Evolutionary conservation across 306 rosid genomes (phyloP), one percentile per base, ranked within the genome.

Genomic region (Rosa multiflora): DNA sequence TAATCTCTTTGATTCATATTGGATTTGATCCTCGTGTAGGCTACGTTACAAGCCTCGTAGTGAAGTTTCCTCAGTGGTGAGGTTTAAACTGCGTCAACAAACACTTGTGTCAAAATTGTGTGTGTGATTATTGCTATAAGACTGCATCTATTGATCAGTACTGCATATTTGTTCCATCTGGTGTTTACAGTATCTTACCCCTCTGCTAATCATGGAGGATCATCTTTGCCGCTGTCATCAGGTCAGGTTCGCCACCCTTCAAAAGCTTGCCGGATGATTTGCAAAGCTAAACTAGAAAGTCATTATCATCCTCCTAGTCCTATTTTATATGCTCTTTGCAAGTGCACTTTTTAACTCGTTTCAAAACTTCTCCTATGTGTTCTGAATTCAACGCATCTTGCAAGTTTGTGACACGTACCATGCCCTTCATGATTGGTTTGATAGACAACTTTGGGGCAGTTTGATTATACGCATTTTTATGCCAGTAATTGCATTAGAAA

Each of bases 201-300:
- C 97, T 91, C 88, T 91, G 97, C 97, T 97, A 91, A 76, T 94
- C 98, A 49, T 94, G 98, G 52, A 92, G 97, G 40, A 92, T 72
- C 97, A 94, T 94, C 86, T 91, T 92, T n/a, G 97, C 97, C 1
- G 87, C 97, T 9, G 98, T 94, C 82, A 78, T 91, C 84, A 91
- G 87, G 83, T 92, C 97, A 10, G 97, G 97, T 72, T 94, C 97
- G n/a, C 97, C 97, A 43, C 98, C 98, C 97, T 92, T 52, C n/a
- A 52, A 52, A 52, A 52, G 58, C 58, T 15, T 52, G 3, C 21
- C 1, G 15, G 58, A 52, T 15, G 15, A 52, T 17, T 52, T 52
- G 58, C 58, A 52, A 14, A 52, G n/a, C 58, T 52, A 8, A 47
- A 47, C 51, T 10, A 47, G 14, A 47, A 47, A 47, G 51, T 47